A percentile compares a stretch with the other conserved stretches of the same genome.
Evolutionary conservation across 768 basidiomycete species (phyloP).

Genomic region (Pholiota molesta): DNA sequence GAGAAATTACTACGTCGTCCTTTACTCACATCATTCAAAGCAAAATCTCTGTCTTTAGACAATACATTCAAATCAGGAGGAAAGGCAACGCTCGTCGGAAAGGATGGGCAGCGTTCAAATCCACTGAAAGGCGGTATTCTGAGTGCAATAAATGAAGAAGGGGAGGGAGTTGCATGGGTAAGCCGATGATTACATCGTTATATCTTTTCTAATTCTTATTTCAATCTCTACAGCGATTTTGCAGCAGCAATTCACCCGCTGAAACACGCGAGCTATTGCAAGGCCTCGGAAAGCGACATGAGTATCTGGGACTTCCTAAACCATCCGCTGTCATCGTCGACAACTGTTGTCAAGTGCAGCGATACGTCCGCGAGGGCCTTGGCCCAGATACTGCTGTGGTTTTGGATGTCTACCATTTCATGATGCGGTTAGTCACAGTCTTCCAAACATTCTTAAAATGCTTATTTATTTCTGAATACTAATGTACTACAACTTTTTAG

Average conservation of each 20-base stretch:
- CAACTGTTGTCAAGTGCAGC: slow-evolving; percentile 14
- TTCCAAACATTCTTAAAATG: too few relatives aligned
- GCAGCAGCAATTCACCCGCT: slow-evolving; percentile 7
- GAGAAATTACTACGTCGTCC: too few relatives aligned
- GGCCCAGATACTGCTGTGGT: background rate
- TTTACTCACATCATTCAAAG: background rate
- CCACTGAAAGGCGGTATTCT: slow-evolving; percentile 10
- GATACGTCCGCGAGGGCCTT: background rate
- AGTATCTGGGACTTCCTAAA: background rate
- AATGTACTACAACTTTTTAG: too few relatives aligned
- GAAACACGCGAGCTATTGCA: slow-evolving; percentile 5
- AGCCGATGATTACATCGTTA: too few relatives aligned
- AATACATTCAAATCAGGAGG: slow-evolving; percentile 13
- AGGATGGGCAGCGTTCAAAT: background rate
- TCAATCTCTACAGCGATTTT: slow-evolving; percentile 1
- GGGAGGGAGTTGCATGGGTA: slow-evolving; percentile 13
- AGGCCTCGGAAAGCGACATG: background rate
- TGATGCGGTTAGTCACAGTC: slow-evolving; percentile 3
- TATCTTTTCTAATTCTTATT: background rate
- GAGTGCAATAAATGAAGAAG: slow-evolving; percentile 12
- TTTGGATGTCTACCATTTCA: slow-evolving; percentile 13
- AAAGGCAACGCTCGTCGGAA: slow-evolving; percentile 8
- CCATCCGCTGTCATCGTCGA: slow-evolving; percentile 5
- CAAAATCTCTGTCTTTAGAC: slow-evolving; percentile 8
- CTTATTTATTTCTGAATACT: background rate